Conservation (phyloP, 2,329 filamentous ascomycete species). For the Lasiodiplodia gonubiensis region DNA sequence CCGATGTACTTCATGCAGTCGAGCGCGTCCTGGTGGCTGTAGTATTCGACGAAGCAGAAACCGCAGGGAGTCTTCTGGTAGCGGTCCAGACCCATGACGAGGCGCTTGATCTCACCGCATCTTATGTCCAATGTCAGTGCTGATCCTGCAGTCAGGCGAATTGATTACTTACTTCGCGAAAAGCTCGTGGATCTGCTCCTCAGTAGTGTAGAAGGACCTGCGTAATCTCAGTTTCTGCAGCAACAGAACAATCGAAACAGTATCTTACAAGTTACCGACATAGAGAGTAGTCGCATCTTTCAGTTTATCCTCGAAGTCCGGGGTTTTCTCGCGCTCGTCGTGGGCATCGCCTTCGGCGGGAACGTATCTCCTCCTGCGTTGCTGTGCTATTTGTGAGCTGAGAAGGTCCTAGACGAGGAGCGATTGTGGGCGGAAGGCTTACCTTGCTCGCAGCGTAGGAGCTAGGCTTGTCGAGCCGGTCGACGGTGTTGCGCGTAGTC, state of each 20-base stretch:
- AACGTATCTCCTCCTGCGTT: constrained; percentile 71
- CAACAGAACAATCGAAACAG: neutral
- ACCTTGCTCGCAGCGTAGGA: constrained; percentile 90
- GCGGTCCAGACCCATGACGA: constrained; percentile 96
- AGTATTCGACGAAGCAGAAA: constrained; percentile 99
- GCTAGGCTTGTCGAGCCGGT: constrained; percentile 90
- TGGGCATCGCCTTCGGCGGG: constrained; percentile 65
- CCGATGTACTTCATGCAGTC: constrained; percentile 99
- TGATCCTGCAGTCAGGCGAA: neutral
- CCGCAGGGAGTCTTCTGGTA: constrained; percentile 98
- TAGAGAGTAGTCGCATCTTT: constrained; percentile 92
- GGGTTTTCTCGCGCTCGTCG: constrained; percentile 57
- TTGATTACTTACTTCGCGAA: constrained; percentile 73
- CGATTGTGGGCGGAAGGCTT: constrained; percentile 34
- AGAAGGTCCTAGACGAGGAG: neutral
- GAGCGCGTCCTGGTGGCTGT: constrained; percentile 93
- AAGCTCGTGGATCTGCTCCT: constrained; percentile 97
- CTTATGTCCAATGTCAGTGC: constrained; percentile 41
- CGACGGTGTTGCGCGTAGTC: constrained; percentile 72
- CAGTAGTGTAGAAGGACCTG: constrained; percentile 97
- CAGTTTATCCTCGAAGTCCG: constrained; percentile 76
- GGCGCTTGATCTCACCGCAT: constrained; percentile 94
- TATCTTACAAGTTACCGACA: constrained; percentile 85
- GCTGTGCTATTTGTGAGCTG: constrained; percentile 52
- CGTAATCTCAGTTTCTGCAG: neutral